These are phyloP conservation scores for Lyophyllum semitale DNA, from an alignment of 768 basidiomycete species.

Conservation along the genomic window DNA sequence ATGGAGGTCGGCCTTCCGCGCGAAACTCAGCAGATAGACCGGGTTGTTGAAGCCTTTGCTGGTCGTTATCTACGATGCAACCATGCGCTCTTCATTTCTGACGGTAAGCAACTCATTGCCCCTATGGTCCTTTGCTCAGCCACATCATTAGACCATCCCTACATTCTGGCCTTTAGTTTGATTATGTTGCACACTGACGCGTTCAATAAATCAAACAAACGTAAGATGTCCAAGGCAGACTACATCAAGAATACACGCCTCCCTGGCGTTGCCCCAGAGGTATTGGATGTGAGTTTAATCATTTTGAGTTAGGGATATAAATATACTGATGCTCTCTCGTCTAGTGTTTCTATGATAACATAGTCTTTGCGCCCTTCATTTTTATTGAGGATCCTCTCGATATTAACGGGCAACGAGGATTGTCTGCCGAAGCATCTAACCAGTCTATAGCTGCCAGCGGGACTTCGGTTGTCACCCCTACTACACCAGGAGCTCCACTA, in stretches of 20 bases:
- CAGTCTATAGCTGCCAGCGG: not conserved
- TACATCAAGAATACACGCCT: conserved; percentile 92
- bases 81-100: conserved; percentile 71
- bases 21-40: conserved; percentile 98
- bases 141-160: conserved; percentile 73
- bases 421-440: conserved; percentile 41
- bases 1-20: conserved; percentile 91
- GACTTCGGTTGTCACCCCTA: conserved; percentile 17
- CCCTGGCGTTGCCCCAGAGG: conserved; percentile 79
- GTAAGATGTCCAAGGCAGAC: conserved; percentile 94
- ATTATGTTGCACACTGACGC: conserved; percentile 99
- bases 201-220: conserved; percentile 97
- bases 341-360: conserved; percentile 96
- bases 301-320: not conserved
- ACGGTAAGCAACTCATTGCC: conserved; percentile 51
- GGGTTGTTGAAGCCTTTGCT: conserved; percentile 96
- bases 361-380: conserved; percentile 93
- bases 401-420: conserved; percentile 56
- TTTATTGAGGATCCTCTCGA: conserved; percentile 92
- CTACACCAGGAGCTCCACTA: conserved; percentile 33
- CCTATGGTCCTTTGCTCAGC: not conserved
- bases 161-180: conserved; percentile 94
- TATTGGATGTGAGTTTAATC: conserved; percentile 72
- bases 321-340: conserved; percentile 1
- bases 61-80: conserved; percentile 83